These are phyloP conservation scores for Chaetomiaceae sp. DNA, from an alignment of 2,329 filamentous ascomycete genomes.

Conservation along the genomic window DNA sequence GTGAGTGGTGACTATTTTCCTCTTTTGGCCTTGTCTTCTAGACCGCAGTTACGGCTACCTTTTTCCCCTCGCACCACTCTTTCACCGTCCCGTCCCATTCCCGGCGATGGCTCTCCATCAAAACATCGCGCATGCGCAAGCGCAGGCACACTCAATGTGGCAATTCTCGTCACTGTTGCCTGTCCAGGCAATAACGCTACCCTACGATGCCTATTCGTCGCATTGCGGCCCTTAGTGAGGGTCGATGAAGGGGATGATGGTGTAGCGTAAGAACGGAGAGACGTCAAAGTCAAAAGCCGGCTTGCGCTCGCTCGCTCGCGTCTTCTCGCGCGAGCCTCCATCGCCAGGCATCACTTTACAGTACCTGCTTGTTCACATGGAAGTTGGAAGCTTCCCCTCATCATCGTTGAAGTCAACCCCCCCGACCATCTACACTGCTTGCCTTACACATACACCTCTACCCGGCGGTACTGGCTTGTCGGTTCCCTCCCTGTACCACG, in stretches of 20 bases:
- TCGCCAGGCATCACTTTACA: not conserved
- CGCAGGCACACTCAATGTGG: not conserved
- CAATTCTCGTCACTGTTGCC: conserved; percentile 1
- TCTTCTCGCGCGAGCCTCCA: not conserved
- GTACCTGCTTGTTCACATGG: no score
- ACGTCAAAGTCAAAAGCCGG: not conserved
- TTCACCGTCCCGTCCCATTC: not conserved
- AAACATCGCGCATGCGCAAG: not conserved
- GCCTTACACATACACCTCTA: not conserved
- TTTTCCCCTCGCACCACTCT: not conserved
- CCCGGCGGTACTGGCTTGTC: not conserved
- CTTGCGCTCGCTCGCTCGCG: not conserved
- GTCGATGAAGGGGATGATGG: not conserved
- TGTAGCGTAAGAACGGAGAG: not conserved
- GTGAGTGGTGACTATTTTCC: conserved; percentile 12
- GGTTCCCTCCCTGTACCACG: not conserved
- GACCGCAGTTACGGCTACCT: not conserved
- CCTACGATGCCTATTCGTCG: not conserved
- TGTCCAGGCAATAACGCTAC: not conserved
- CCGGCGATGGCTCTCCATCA: not conserved
- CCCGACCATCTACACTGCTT: not conserved
- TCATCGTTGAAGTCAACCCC: not conserved
- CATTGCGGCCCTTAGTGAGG: not conserved
- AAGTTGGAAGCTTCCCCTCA: no score
- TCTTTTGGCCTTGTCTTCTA: not conserved